phyloP scores from a whole-genome alignment of 768 basidiomycete genomes.

The Lactifluus rugatus region DNA sequence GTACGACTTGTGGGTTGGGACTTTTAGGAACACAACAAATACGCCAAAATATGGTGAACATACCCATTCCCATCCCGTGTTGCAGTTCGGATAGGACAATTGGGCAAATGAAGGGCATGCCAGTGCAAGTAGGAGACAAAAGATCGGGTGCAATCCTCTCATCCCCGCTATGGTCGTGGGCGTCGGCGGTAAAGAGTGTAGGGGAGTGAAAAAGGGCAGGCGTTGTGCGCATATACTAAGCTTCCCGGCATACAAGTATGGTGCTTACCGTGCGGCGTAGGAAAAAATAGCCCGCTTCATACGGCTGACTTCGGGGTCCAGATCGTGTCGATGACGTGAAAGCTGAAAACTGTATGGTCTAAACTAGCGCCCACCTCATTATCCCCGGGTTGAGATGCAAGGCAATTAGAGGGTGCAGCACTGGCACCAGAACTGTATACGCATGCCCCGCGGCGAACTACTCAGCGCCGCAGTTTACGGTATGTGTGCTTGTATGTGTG shows the following conservation, averaged over 20 bases:
- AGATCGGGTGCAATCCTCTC: background rate
- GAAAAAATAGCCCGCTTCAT: background rate
- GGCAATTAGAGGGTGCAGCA: too few relatives aligned
- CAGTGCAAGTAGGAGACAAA: background rate
- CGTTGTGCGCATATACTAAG: background rate
- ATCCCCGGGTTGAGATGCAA: too few relatives aligned
- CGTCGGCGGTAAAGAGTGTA: background rate
- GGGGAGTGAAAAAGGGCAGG: background rate
- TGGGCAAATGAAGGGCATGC: background rate
- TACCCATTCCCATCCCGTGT: constrained; percentile 3
- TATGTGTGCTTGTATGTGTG: too few relatives aligned
- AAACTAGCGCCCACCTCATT: background rate
- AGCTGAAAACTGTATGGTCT: too few relatives aligned
- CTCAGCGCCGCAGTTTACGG: too few relatives aligned
- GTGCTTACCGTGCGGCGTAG: background rate
- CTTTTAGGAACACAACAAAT: background rate
- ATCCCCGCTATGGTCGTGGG: background rate
- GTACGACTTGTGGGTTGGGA: background rate
- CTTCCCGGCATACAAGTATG: background rate
- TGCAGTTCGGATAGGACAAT: constrained; percentile 3
- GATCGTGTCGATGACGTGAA: background rate
- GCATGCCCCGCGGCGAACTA: too few relatives aligned
- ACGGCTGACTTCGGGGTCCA: background rate
- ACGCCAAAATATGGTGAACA: background rate
- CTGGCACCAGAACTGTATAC: too few relatives aligned